These are phyloP conservation scores for Tolypocladium tropicale DNA, from an alignment of 2,329 filamentous ascomycete species.

Conservation along the genomic window DNA sequence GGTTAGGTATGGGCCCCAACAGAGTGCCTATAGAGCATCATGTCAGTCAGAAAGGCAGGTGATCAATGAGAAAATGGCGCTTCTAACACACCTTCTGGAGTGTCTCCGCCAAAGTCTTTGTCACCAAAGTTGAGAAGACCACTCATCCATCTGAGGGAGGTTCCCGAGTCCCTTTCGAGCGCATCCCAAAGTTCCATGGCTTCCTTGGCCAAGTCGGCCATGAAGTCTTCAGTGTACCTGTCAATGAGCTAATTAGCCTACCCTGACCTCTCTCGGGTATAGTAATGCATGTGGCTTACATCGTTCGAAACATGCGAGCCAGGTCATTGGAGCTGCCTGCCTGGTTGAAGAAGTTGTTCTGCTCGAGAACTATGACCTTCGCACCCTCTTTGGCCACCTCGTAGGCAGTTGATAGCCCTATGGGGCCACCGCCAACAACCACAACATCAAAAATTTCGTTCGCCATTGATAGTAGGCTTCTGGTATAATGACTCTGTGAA, in stretches of 20 bases:
- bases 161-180: background rate
- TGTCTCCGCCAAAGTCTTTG: background rate
- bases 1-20: background rate
- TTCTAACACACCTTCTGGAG: background rate
- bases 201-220: background rate
- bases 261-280: too few species aligned
- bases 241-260: too few species aligned
- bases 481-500: background rate
- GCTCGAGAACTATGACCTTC: background rate
- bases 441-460: background rate
- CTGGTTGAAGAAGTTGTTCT: background rate
- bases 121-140: background rate
- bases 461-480: background rate
- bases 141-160: background rate
- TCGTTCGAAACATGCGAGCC: background rate
- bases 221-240: background rate
- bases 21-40: background rate
- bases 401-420: background rate
- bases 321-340: background rate
- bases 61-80: background rate
- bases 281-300: background rate
- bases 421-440: background rate
- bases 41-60: background rate
- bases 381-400: background rate
- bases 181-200: background rate